Evolutionary conservation across 768 basidiomycete genomes (phyloP).

Genomic region (Sarcodon sp.): DNA sequence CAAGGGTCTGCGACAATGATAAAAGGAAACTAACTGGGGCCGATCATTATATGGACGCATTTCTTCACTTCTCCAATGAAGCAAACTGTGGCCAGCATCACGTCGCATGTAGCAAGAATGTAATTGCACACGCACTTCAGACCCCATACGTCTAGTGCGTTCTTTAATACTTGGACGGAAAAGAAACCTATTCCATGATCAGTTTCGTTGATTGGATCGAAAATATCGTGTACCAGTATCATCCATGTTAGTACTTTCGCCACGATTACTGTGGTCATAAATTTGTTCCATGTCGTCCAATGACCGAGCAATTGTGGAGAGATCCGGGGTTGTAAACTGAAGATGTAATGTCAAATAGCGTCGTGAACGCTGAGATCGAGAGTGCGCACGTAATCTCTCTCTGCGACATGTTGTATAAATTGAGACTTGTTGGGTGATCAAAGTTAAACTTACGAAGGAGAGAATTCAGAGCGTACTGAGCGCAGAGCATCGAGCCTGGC

Average conservation of each 20-base stretch:
- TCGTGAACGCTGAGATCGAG: neutral
- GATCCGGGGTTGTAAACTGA: slow-evolving; percentile 71
- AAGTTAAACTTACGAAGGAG: slow-evolving; percentile 49
- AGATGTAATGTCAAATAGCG: slow-evolving; percentile 4
- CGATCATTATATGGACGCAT: slow-evolving; percentile 65
- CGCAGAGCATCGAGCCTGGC: slow-evolving; percentile 71
- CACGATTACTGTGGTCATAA: slow-evolving; percentile 31
- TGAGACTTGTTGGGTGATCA: neutral
- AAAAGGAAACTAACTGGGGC: slow-evolving; percentile 52
- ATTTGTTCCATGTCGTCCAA: slow-evolving; percentile 55
- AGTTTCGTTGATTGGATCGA: neutral
- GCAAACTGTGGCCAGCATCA: slow-evolving; percentile 36
- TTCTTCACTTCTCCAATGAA: slow-evolving; percentile 74
- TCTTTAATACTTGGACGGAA: slow-evolving; percentile 80
- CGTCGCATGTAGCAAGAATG: neutral
- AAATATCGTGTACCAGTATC: slow-evolving; percentile 53
- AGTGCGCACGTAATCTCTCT: slow-evolving; percentile 34
- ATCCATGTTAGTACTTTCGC: slow-evolving; percentile 73
- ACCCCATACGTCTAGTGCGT: slow-evolving; percentile 77
- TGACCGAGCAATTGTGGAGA: slow-evolving; percentile 58
- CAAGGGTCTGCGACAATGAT: slow-evolving; percentile 1
- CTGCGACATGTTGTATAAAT: slow-evolving; percentile 12
- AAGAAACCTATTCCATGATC: slow-evolving; percentile 55
- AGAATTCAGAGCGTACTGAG: slow-evolving; percentile 76
- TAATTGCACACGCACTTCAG: slow-evolving; percentile 37